Percentiles rank a stretch among this genome's conserved stretches.
phyloP scores from a whole-genome alignment of 768 basidiomycete genomes.

The Amanita jacksonii region DNA sequence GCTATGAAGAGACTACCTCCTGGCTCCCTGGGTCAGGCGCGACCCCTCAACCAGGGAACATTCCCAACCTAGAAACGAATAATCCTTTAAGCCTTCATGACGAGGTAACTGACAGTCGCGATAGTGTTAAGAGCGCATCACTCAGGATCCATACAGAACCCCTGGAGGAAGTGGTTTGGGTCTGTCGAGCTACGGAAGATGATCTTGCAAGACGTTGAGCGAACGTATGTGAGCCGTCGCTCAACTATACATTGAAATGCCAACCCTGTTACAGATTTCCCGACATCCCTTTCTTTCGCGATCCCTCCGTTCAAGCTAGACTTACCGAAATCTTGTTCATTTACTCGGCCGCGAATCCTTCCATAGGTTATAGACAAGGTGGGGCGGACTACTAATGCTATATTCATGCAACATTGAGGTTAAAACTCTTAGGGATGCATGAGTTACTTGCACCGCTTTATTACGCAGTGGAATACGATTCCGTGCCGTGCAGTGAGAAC shows the following conservation, averaged over 20 bases:
- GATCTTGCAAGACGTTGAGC: slow-evolving; percentile 89
- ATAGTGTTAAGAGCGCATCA: not conserved
- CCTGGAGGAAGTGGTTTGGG: slow-evolving; percentile 92
- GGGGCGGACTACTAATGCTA: not conserved
- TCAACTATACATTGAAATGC: not conserved
- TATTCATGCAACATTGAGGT: not conserved
- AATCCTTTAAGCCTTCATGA: slow-evolving; percentile 78
- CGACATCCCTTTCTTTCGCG: slow-evolving; percentile 88
- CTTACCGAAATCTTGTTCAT: slow-evolving; percentile 86
- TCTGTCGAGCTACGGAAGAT: slow-evolving; percentile 83
- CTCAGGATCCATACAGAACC: slow-evolving; percentile 46
- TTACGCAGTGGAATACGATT: slow-evolving; percentile 74
- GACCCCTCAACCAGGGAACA: slow-evolving; percentile 22
- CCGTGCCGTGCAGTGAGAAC: not conserved
- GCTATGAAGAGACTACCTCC: slow-evolving; percentile 65
- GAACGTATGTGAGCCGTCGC: slow-evolving; percentile 56
- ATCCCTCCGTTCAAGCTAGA: slow-evolving; percentile 60
- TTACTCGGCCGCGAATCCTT: slow-evolving; percentile 66
- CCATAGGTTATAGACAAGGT: slow-evolving; percentile 88
- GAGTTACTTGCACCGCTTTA: slow-evolving; percentile 87
- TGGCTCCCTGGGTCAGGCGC: slow-evolving; percentile 39
- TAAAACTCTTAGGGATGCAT: slow-evolving; percentile 69
- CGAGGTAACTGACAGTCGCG: slow-evolving; percentile 33
- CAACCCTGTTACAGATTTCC: slow-evolving; percentile 60
- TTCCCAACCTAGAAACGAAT: slow-evolving; percentile 53